Conservation (phyloP, 192 early-diverging fungal genomes). For the Tieghemiomyces parasiticus region DNA sequence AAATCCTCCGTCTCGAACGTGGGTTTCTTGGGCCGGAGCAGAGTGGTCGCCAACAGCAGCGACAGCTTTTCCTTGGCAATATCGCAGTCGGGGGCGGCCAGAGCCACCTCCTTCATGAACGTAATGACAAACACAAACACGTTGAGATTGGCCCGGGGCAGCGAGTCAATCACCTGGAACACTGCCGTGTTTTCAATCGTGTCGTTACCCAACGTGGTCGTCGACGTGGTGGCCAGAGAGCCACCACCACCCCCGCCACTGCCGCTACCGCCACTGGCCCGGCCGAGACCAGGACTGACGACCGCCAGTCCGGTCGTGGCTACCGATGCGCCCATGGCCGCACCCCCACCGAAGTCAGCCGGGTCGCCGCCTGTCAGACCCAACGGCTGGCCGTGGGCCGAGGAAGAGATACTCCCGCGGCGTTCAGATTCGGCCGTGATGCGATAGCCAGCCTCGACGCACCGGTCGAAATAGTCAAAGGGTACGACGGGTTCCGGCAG, state of each 20-base stretch:
- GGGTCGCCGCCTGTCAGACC: too few relatives aligned
- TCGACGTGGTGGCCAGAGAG: too few relatives aligned
- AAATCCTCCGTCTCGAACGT: not conserved
- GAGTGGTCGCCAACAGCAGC: slow-evolving; percentile 1
- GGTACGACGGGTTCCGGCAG: slow-evolving; percentile 66
- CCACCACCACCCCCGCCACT: too few relatives aligned
- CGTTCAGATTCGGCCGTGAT: slow-evolving; percentile 11
- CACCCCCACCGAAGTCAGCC: too few relatives aligned
- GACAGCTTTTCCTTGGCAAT: not conserved
- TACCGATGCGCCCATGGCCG: too few relatives aligned
- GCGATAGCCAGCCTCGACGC: slow-evolving; percentile 41
- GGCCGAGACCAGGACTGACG: too few relatives aligned
- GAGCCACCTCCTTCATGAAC: slow-evolving; percentile 46
- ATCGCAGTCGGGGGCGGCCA: not conserved
- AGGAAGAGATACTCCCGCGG: not conserved
- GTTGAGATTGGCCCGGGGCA: slow-evolving; percentile 54
- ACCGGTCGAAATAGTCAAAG: slow-evolving; percentile 36
- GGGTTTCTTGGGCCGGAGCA: not conserved
- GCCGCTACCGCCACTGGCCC: too few relatives aligned
- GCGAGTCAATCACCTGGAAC: slow-evolving; percentile 34
- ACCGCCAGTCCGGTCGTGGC: too few relatives aligned
- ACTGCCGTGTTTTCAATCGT: slow-evolving; percentile 12
- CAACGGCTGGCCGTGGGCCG: slow-evolving; percentile 17
- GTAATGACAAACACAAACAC: slow-evolving; percentile 68
- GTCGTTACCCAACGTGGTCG: not conserved